Evolutionary conservation across 2,329 filamentous ascomycete species (phyloP).

Genomic region (Stagonosporopsis rhizophila): DNA sequence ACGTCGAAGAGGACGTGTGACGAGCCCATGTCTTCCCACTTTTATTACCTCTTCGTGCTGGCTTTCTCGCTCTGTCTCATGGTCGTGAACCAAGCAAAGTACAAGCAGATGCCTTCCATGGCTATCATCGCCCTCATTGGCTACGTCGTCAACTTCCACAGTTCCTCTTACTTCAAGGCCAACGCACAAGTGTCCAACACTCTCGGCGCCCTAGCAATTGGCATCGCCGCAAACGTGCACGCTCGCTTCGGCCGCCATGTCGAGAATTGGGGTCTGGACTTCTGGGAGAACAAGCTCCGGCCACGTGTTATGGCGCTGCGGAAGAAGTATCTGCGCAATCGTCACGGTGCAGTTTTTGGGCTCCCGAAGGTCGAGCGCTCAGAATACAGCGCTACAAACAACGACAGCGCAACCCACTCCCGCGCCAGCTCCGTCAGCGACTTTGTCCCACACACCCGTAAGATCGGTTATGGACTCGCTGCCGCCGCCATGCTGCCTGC

Average conservation of each 20-base stretch:
- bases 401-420: conserved; percentile 27
- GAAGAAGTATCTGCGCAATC: conserved; percentile 34
- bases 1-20: conserved; percentile 53
- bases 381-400: conserved; percentile 27
- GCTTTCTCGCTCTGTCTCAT: conserved; percentile 76
- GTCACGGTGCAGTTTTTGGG: conserved; percentile 24
- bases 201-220: conserved; percentile 77
- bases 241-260: conserved; percentile 68
- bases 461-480: conserved; percentile 74
- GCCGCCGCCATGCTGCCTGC: conserved; percentile 85
- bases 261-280: conserved; percentile 63
- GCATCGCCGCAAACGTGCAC: conserved; percentile 80
- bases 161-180: conserved; percentile 68
- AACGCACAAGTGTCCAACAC: conserved; percentile 81
- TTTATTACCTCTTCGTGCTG: conserved; percentile 75
- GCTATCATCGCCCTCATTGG: conserved; percentile 74
- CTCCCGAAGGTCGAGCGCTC: conserved; percentile 29
- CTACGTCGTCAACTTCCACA: conserved; percentile 78
- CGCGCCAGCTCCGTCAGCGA: conserved; percentile 34
- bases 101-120: conserved; percentile 80
- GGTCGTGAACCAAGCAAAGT: conserved; percentile 82
- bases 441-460: conserved; percentile 42
- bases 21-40: conserved; percentile 59
- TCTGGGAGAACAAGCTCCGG: conserved; percentile 61
- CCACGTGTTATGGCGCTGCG: conserved; percentile 45